Conservation (phyloP, 2,329 filamentous ascomycete genomes). For the Plenodomus biglobosus region DNA sequence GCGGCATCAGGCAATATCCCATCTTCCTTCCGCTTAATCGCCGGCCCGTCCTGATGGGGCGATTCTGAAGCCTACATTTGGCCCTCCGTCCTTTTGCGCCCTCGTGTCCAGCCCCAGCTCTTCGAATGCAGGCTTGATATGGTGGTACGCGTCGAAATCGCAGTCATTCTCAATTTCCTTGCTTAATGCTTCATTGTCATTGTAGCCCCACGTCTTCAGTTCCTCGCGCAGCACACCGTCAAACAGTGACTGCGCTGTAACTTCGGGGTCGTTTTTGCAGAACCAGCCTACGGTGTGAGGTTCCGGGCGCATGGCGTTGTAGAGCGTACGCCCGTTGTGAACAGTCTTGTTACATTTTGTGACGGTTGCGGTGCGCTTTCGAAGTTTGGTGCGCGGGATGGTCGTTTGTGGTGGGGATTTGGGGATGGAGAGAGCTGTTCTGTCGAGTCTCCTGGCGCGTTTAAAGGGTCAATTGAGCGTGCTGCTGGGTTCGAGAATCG, state of each 20-base stretch:
- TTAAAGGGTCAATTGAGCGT: neutral
- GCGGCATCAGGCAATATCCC: slow-evolving; percentile 4
- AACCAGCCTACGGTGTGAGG: slow-evolving; percentile 11
- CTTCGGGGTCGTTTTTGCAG: slow-evolving; percentile 10
- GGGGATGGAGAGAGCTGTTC: neutral
- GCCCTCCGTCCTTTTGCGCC: slow-evolving; percentile 8
- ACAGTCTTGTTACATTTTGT: slow-evolving; percentile 6
- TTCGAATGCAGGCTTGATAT: slow-evolving; percentile 11
- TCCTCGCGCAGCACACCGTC: slow-evolving; percentile 9
- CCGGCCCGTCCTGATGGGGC: slow-evolving; percentile 10
- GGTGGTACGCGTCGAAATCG: slow-evolving; percentile 13
- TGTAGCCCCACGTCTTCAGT: slow-evolving; percentile 12
- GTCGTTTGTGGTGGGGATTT: neutral
- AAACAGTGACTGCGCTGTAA: slow-evolving; percentile 9
- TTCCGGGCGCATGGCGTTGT: slow-evolving; percentile 10
- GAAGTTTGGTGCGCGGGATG: neutral
- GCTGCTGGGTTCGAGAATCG: neutral
- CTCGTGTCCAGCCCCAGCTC: slow-evolving; percentile 9
- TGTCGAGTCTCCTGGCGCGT: neutral
- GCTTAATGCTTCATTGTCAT: slow-evolving; percentile 5
- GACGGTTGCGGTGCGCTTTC: neutral
- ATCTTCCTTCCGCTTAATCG: slow-evolving; percentile 9
- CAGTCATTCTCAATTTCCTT: slow-evolving; percentile 8
- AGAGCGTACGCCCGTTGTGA: slow-evolving; percentile 4
- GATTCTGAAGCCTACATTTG: slow-evolving; percentile 12